Conservation (phyloP, 305 asterid species). For the Solanum hybrid region DNA sequence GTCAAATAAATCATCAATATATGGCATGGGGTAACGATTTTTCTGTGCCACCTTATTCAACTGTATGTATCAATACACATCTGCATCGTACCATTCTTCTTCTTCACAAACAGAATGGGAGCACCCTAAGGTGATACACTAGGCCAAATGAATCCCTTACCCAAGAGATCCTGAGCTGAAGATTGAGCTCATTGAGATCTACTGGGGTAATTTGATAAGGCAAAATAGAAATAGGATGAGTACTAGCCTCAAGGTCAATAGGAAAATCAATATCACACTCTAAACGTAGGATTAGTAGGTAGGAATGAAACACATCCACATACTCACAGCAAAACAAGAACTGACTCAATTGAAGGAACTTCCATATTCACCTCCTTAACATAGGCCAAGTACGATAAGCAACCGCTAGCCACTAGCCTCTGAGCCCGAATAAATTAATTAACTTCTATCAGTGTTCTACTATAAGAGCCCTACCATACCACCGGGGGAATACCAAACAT, state of each 20-base stretch:
- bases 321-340: neutral
- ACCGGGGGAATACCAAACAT: neutral
- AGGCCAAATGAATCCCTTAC: neutral
- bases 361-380: neutral
- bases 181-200: neutral
- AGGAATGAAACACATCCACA: neutral
- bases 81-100: neutral
- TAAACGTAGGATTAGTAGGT: neutral
- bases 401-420: neutral
- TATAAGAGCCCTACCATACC: neutral
- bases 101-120: neutral
- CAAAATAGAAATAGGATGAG: neutral
- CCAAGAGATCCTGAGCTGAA: neutral
- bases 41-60: neutral
- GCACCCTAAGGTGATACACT: neutral
- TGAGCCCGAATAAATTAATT: neutral
- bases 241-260: neutral
- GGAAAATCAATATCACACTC: neutral
- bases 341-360: neutral
- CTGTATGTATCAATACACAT: too few relatives aligned
- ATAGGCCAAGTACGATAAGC: neutral
- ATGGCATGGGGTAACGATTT: neutral
- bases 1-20: neutral
- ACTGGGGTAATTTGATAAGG: neutral
- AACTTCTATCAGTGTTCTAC: neutral